Base-by-base conservation (phyloP, 2,329 filamentous ascomycete genomes). In the Diaporthe amygdali region DNA sequence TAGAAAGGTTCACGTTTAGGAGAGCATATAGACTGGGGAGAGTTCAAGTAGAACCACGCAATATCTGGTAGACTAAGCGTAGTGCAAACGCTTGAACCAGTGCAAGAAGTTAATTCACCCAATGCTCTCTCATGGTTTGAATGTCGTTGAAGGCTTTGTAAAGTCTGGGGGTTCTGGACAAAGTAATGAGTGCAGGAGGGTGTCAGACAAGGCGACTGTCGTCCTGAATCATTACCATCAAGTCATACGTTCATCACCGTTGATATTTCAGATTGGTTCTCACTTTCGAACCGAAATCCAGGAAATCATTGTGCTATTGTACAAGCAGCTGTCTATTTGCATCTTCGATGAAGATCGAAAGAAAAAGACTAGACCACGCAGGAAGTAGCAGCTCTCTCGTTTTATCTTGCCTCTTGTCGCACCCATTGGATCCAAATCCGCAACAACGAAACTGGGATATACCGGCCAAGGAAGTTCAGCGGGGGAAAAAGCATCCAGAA, bases 261-360 rank as follows among this genome's bases (percentile, higher is more conserved):
- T 2, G 9, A 6, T n/a, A n/a, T 22, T 37, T 25, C 32, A 25
- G 5, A 12, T 3, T 3, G 25, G n/a, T 22, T 37, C 10, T 41
- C 59, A 64, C 44, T 49, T 20, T 37, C n/a, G 10, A 46, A 22
- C 12, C 22, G 20, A 32, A 14, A 30, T 22, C 44, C 22, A 37
- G 44, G 44, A 2, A 63, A 64, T 37, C 27, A 64, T 34, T 64
- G 41, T 49, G 59, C 41, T 64, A 64, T 64, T 64, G 59, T 64
- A 64, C 59, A 64, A 64, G 54, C 44, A 71, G 52, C 69, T 55
- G 69, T 71, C 69, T 68, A 68, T 71, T 46, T 68, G 63, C 34
- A 56, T 67, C 69, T 51, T 30, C 49, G 47, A 59, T 30, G 32
- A 67, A 39, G 39, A 49, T 66, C 15, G 22, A 69, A 32, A 34